phyloP scores from a whole-genome alignment of 2,329 filamentous ascomycete genomes.

The Curvularia lunata region DNA sequence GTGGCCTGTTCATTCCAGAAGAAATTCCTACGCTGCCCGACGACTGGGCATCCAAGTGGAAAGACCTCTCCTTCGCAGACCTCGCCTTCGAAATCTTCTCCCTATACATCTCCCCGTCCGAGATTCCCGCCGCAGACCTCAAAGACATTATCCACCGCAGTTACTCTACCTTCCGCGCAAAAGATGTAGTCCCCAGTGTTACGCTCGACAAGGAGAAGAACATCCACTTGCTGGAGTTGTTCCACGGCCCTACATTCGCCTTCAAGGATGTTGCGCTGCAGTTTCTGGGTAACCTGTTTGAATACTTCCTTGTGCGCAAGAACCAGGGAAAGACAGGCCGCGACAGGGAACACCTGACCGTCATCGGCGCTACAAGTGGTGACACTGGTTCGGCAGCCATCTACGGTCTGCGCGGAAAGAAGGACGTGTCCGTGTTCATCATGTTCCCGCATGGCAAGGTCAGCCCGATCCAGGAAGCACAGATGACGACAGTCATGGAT shows the following conservation, averaged over 20 bases:
- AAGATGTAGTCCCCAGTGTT: conserved; percentile 78
- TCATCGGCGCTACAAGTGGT: conserved; percentile 52
- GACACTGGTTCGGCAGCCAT: conserved; percentile 91
- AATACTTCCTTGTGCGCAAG: conserved; percentile 79
- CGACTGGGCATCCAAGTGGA: conserved; percentile 74
- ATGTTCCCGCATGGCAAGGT: conserved; percentile 90
- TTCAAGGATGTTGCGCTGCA: conserved; percentile 94
- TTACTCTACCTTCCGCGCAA: conserved; percentile 85
- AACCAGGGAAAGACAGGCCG: conserved; percentile 73
- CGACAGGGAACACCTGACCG: conserved; percentile 58
- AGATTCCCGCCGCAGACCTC: conserved; percentile 82
- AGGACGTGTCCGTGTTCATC: conserved; percentile 96
- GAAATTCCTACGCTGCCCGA: conserved; percentile 70
- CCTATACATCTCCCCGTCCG: conserved; percentile 81
- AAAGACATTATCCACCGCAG: conserved; percentile 82
- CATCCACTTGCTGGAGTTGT: conserved; percentile 88
- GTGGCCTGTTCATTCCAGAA: conserved; percentile 88
- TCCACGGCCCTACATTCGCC: conserved; percentile 93
- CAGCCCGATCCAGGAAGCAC: conserved; percentile 89
- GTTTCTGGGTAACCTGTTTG: conserved; percentile 94
- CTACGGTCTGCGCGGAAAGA: conserved; percentile 92
- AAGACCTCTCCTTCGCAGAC: conserved; percentile 77
- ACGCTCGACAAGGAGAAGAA: conserved; percentile 74
- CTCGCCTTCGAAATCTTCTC: conserved; percentile 85
- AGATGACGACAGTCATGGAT: conserved; percentile 95